Evolutionary conservation across 179 eudicot genomes (phyloP).

Genomic region (Actinidia arguta): DNA sequence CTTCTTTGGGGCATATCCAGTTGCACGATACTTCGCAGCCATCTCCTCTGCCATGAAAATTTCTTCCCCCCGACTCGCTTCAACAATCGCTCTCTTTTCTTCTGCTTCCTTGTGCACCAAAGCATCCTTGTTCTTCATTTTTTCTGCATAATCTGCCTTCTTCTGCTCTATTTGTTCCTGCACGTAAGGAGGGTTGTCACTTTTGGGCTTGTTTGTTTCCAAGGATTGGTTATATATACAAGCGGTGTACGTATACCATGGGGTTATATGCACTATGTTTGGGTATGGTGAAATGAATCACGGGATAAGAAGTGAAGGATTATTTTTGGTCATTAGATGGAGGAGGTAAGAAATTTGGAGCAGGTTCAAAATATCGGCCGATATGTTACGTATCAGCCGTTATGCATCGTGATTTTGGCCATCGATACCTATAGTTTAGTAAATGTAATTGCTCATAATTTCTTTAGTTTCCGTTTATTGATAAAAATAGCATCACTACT

Average conservation of each 20-base stretch:
- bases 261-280: no score
- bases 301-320: no score
- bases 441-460: no score
- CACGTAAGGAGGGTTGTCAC: slow-evolving; percentile 8
- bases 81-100: slow-evolving; percentile 80
- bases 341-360: background rate
- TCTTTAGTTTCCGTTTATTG: no score
- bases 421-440: no score
- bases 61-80: slow-evolving; percentile 71
- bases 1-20: slow-evolving; percentile 75
- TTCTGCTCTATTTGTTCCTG: slow-evolving; percentile 81
- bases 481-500: no score
- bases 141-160: slow-evolving; percentile 84
- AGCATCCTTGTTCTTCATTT: slow-evolving; percentile 60
- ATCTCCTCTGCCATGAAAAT: slow-evolving; percentile 66
- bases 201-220: background rate
- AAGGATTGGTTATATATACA: no score
- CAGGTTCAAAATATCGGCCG: no score
- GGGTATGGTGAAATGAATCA: no score
- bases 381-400: no score
- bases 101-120: slow-evolving; percentile 79
- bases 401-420: no score
- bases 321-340: background rate
- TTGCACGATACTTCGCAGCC: slow-evolving; percentile 86
- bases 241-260: no score